Conservation (phyloP, 805 yeast genomes). For the Saccharomycopsis fibuligera region DNA sequence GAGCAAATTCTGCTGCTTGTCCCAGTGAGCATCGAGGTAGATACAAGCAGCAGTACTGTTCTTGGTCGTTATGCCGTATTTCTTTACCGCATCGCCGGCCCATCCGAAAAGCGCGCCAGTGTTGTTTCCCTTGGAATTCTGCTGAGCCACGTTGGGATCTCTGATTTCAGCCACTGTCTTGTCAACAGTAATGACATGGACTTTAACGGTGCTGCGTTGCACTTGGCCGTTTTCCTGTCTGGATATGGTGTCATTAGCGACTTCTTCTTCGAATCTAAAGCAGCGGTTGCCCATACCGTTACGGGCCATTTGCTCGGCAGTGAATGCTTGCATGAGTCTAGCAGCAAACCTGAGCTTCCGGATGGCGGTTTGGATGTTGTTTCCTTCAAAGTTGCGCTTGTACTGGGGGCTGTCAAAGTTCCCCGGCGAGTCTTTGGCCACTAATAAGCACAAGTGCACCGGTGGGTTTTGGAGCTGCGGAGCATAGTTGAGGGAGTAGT, state of each 20-base stretch:
- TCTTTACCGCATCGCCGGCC: slow-evolving; percentile 66
- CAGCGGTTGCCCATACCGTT: slow-evolving; percentile 74
- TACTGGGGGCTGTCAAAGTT: slow-evolving; percentile 62
- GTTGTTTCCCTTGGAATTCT: slow-evolving; percentile 63
- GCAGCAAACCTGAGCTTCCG: slow-evolving; percentile 75
- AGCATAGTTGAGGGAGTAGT: slow-evolving; percentile 38
- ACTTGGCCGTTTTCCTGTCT: slow-evolving; percentile 32
- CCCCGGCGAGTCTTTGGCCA: slow-evolving; percentile 71
- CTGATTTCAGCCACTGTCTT: slow-evolving; percentile 65
- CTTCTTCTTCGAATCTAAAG: slow-evolving; percentile 68
- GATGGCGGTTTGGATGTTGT: slow-evolving; percentile 63
- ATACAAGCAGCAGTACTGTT: slow-evolving; percentile 74
- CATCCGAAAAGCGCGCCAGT: slow-evolving; percentile 73
- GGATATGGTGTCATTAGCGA: slow-evolving; percentile 43
- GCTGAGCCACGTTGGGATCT: slow-evolving; percentile 81
- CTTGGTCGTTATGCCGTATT: slow-evolving; percentile 32
- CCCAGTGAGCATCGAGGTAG: slow-evolving; percentile 83
- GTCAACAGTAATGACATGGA: slow-evolving; percentile 70
- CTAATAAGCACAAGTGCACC: slow-evolving; percentile 68
- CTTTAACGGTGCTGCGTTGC: slow-evolving; percentile 57
- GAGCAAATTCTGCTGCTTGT: slow-evolving; percentile 48
- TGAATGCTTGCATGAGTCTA: slow-evolving; percentile 84
- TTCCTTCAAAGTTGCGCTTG: slow-evolving; percentile 46
- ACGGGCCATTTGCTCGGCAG: slow-evolving; percentile 81
- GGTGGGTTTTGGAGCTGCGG: slow-evolving; percentile 66